A percentile compares a stretch with the other conserved stretches of the same genome.
These are phyloP conservation scores for Backusella liffmaniae DNA, from an alignment of 192 early-diverging fungal genomes.

Conservation along the genomic window DNA sequence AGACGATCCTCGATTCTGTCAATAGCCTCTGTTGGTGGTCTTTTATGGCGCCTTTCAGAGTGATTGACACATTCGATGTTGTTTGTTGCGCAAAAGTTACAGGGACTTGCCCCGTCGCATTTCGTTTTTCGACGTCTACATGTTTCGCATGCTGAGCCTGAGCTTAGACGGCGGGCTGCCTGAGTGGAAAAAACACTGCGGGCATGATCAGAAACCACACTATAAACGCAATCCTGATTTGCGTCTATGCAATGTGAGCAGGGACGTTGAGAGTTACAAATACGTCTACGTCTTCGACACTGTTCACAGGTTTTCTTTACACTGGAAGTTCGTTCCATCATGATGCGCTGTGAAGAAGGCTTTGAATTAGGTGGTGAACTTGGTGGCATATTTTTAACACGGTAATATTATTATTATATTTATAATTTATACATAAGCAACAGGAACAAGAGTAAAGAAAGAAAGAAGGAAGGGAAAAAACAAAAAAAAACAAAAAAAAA, in stretches of 20 bases:
- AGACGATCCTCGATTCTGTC: slow-evolving; percentile 40
- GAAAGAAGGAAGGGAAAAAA: neutral
- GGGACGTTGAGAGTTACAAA: slow-evolving; percentile 34
- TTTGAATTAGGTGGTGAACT: slow-evolving; percentile 24
- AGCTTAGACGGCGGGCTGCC: slow-evolving; percentile 24
- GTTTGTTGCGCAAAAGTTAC: slow-evolving; percentile 29
- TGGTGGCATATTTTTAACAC: slow-evolving; percentile 16
- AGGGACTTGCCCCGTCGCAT: slow-evolving; percentile 36
- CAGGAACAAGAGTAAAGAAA: neutral
- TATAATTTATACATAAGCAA: too few species aligned
- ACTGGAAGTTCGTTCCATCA: slow-evolving; percentile 23
- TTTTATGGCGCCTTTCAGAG: slow-evolving; percentile 24
- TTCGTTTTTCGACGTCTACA: slow-evolving; percentile 38
- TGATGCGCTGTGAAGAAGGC: slow-evolving; percentile 4
- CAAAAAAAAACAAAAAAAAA: neutral
- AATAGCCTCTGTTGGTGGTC: slow-evolving; percentile 26
- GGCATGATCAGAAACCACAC: slow-evolving; percentile 29
- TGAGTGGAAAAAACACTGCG: slow-evolving; percentile 28
- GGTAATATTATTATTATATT: too few species aligned
- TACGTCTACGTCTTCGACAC: slow-evolving; percentile 25
- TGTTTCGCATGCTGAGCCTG: slow-evolving; percentile 38
- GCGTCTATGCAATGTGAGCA: slow-evolving; percentile 32
- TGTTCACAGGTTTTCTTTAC: slow-evolving; percentile 29
- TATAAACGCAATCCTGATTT: slow-evolving; percentile 30
- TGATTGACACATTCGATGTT: slow-evolving; percentile 34